Percentiles rank a stretch among this genome's conserved stretches.
Conservation (phyloP, 2,329 filamentous ascomycete genomes). For the Aspergillus proliferans region DNA sequence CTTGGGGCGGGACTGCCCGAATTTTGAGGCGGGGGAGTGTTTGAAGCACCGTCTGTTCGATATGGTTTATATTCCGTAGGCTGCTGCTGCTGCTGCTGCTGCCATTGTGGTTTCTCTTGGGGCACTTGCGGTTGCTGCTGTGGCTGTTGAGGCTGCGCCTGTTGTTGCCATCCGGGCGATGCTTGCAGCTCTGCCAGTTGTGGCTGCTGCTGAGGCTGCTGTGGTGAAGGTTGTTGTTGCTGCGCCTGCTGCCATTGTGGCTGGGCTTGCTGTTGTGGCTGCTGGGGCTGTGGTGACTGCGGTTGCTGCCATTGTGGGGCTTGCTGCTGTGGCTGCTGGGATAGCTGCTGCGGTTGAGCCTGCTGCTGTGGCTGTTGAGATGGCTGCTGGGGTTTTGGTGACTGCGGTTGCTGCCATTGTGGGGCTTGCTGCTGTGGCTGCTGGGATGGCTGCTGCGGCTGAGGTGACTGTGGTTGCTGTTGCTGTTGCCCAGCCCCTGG, state of each 20-base stretch:
- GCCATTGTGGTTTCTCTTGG: constrained; percentile 2
- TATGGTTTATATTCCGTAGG: constrained; percentile 1
- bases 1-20: not conserved
- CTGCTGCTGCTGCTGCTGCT: constrained; percentile 2
- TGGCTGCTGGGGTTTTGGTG: constrained; percentile 1
- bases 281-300: not conserved
- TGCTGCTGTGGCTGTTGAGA: constrained; percentile 8
- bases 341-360: constrained; percentile 3
- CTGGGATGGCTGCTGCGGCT: constrained; percentile 3
- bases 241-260: not conserved
- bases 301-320: not conserved
- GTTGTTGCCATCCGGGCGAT: constrained; percentile 5
- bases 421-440: constrained; percentile 2
- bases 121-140: not conserved
- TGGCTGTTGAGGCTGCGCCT: constrained; percentile 4
- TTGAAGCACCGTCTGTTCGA: constrained; percentile 1
- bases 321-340: constrained; percentile 1
- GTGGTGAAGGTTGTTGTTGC: constrained; percentile 1
- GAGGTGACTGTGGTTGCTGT: constrained; percentile 6
- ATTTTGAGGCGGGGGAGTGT: not conserved
- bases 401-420: not conserved
- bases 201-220: constrained; percentile 5
- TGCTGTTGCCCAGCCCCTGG: constrained; percentile 1
- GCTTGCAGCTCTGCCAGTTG: not conserved
- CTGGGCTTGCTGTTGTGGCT: not conserved